phyloP scores from a whole-genome alignment of 768 basidiomycete genomes.

The Strobilomyces dryophilus region DNA sequence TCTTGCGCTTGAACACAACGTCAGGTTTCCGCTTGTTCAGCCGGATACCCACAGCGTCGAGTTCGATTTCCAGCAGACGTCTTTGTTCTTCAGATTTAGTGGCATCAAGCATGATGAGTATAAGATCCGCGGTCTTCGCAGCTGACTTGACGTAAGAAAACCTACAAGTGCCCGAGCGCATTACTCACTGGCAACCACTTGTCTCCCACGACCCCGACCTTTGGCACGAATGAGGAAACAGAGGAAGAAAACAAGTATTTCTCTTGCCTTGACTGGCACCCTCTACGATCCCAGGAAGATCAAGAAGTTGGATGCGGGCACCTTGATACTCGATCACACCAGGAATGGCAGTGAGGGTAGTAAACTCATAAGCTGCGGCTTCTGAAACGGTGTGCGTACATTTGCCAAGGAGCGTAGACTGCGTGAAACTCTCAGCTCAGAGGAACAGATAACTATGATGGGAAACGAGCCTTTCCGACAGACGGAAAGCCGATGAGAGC shows the following conservation, averaged over 20 bases:
- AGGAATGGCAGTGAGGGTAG: slow-evolving; percentile 92
- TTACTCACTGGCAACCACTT: slow-evolving; percentile 83
- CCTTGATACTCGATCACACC: slow-evolving; percentile 97
- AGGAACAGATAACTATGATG: not conserved
- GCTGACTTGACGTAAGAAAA: slow-evolving; percentile 35
- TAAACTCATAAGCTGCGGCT: slow-evolving; percentile 93
- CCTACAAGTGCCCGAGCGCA: not conserved
- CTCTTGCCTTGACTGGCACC: slow-evolving; percentile 72
- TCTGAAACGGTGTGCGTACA: slow-evolving; percentile 88
- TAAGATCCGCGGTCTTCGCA: slow-evolving; percentile 90
- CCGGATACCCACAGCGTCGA: slow-evolving; percentile 95
- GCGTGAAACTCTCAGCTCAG: slow-evolving; percentile 5
- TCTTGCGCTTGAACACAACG: slow-evolving; percentile 90
- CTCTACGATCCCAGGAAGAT: slow-evolving; percentile 95
- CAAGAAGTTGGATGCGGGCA: slow-evolving; percentile 87
- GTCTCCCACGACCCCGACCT: slow-evolving; percentile 89
- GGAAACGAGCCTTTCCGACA: slow-evolving; percentile 67
- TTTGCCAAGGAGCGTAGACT: slow-evolving; percentile 92
- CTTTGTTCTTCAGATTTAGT: slow-evolving; percentile 93
- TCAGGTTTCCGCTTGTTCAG: slow-evolving; percentile 90
- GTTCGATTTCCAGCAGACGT: slow-evolving; percentile 81
- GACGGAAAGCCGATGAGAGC: slow-evolving; percentile 95
- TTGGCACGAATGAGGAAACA: not conserved
- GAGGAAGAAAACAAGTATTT: not conserved
- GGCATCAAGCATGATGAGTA: slow-evolving; percentile 89